Percentiles rank a stretch among this genome's conserved stretches.
Evolutionary conservation across 2,329 filamentous ascomycete genomes (phyloP).

Genomic region (Calcarisporium arbuscula): DNA sequence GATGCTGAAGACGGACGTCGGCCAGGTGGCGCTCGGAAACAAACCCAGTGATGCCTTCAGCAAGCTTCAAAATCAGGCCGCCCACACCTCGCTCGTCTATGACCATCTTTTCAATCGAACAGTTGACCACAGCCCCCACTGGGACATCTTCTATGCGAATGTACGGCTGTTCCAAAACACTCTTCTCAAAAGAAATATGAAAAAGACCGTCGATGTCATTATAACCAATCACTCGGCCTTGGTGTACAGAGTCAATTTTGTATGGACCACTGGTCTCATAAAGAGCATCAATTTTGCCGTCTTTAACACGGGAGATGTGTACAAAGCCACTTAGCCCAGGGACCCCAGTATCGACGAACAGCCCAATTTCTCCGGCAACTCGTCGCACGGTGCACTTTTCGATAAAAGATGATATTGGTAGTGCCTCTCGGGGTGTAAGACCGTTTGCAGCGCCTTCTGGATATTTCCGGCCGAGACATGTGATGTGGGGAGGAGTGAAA

Average conservation of each 20-base stretch:
- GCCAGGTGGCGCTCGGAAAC: slow-evolving; percentile 85
- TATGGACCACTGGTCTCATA: slow-evolving; percentile 71
- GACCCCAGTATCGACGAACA: slow-evolving; percentile 66
- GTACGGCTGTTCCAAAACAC: slow-evolving; percentile 78
- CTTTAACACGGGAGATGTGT: slow-evolving; percentile 87
- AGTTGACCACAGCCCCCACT: slow-evolving; percentile 73
- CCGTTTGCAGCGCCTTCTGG: slow-evolving; percentile 29
- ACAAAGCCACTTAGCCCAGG: slow-evolving; percentile 74
- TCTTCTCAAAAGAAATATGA: slow-evolving; percentile 76
- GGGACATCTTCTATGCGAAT: slow-evolving; percentile 87
- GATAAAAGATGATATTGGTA: slow-evolving; percentile 69
- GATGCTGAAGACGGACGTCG: slow-evolving; percentile 80
- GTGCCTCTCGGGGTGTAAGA: slow-evolving; percentile 44
- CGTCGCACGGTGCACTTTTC: slow-evolving; percentile 73
- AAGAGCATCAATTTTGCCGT: slow-evolving; percentile 80
- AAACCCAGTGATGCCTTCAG: slow-evolving; percentile 82
- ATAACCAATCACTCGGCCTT: slow-evolving; percentile 77
- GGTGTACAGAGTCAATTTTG: slow-evolving; percentile 71
- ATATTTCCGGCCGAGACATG: slow-evolving; percentile 51
- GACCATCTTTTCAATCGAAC: slow-evolving; percentile 77
- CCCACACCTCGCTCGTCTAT: slow-evolving; percentile 71
- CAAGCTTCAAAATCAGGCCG: slow-evolving; percentile 75
- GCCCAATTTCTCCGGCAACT: slow-evolving; percentile 72
- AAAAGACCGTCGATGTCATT: slow-evolving; percentile 82
- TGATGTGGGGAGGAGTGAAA: slow-evolving; percentile 82